Evolutionary conservation across 768 basidiomycete genomes (phyloP).

Genomic region (Clitopilus hobsonii): DNA sequence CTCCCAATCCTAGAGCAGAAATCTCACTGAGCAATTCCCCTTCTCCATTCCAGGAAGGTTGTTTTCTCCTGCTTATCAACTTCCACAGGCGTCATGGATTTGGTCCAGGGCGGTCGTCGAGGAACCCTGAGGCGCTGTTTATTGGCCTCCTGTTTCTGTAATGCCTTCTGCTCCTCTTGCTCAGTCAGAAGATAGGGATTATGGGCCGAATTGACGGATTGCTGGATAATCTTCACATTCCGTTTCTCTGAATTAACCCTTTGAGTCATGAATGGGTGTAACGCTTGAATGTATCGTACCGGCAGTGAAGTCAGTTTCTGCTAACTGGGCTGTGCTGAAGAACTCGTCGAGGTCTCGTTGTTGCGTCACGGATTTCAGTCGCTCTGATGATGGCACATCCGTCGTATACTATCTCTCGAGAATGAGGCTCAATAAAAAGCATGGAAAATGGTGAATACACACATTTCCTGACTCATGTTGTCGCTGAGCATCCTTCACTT

Average conservation of each 20-base stretch:
- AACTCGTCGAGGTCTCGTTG: conserved; percentile 96
- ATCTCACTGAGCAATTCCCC: conserved; percentile 85
- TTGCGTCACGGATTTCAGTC: conserved; percentile 90
- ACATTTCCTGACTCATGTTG: conserved; percentile 65
- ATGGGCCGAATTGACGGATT: conserved; percentile 46
- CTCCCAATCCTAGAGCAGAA: background rate
- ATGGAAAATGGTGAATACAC: conserved; percentile 19
- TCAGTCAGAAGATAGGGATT: conserved; percentile 87
- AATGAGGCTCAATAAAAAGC: conserved; percentile 9
- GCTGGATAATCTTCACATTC: conserved; percentile 75
- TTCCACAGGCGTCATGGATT: conserved; percentile 67
- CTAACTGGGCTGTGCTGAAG: conserved; percentile 89
- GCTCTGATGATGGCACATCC: conserved; percentile 61
- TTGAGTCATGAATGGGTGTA: background rate
- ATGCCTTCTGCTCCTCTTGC: conserved; percentile 72
- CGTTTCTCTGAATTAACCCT: conserved; percentile 50
- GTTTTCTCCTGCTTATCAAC: conserved; percentile 88
- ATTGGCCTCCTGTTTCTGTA: conserved; percentile 73
- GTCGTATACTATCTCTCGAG: conserved; percentile 57
- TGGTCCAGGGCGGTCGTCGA: conserved; percentile 86
- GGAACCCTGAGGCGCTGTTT: conserved; percentile 79
- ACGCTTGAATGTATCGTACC: conserved; percentile 42
- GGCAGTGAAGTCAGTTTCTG: conserved; percentile 93
- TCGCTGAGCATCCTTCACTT: conserved; percentile 69
- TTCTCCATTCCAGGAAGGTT: conserved; percentile 89